Percentiles rank a stretch among this genome's conserved stretches.
phyloP scores from a whole-genome alignment of 176 grass and related monocot genomes.

The Coix lacrymajobi region DNA sequence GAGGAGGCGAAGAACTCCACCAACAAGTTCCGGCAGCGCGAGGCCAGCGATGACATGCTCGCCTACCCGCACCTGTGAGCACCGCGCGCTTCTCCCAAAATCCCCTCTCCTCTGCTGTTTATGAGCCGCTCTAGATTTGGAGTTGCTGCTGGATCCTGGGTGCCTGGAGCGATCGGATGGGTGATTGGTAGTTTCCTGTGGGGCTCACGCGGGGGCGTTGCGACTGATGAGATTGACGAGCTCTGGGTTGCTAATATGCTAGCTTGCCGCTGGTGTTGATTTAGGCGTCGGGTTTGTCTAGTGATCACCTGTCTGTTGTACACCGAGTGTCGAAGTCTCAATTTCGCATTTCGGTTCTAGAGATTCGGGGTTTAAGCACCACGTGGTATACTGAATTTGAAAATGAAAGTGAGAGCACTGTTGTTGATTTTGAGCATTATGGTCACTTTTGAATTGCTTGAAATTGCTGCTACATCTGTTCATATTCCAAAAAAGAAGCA shows the following conservation, averaged over 20 bases:
- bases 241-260: neutral
- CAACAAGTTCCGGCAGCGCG: conserved; percentile 97
- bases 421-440: neutral
- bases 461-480: neutral
- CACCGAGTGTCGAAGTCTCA: neutral
- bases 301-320: neutral
- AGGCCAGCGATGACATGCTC: conserved; percentile 78
- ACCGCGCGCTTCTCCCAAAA: neutral
- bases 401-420: neutral
- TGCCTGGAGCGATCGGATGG: neutral
- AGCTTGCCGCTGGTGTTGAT: neutral
- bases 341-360: neutral
- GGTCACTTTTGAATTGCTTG: neutral
- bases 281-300: neutral
- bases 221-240: neutral
- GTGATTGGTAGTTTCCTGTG: neutral
- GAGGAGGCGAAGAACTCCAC: conserved; percentile 20
- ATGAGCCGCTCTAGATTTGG: conserved; percentile 15
- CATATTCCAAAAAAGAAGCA: neutral
- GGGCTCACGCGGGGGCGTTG: neutral
- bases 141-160: conserved; percentile 4
- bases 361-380: neutral
- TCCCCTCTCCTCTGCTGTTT: neutral
- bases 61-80: conserved; percentile 79
- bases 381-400: neutral